A percentile compares a stretch with the other conserved stretches of the same genome.
Conservation (phyloP, 805 yeast genomes). For the Ogataea thermomethanolica region DNA sequence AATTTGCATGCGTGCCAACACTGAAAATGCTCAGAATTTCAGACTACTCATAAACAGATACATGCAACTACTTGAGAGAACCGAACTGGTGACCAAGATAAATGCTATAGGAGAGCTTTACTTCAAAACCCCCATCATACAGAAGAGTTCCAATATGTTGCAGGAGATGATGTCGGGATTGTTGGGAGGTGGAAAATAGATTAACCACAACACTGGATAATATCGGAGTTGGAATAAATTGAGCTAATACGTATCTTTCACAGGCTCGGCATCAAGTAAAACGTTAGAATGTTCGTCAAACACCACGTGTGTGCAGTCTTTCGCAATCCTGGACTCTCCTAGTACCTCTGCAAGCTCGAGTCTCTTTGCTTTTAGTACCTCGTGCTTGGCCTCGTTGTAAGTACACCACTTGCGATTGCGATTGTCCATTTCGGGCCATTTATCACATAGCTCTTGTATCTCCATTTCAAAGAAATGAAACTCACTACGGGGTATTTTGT, state of each 20-base stretch:
- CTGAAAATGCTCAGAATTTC: conserved; percentile 38
- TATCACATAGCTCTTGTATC: conserved; percentile 49
- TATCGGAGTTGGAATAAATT: too few relatives aligned
- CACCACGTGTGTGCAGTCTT: conserved; percentile 30
- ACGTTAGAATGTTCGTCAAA: conserved; percentile 26
- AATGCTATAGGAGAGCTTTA: conserved; percentile 30
- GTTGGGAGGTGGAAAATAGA: conserved; percentile 38
- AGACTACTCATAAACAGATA: conserved; percentile 45
- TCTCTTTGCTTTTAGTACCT: conserved; percentile 53
- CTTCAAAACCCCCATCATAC: conserved; percentile 35
- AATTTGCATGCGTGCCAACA: conserved; percentile 47
- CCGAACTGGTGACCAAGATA: conserved; percentile 22
- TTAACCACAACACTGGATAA: neutral
- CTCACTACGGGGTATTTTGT: conserved; percentile 64
- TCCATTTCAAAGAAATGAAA: conserved; percentile 83
- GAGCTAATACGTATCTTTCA: conserved; percentile 27
- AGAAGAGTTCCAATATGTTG: conserved; percentile 51
- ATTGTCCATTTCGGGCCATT: conserved; percentile 71
- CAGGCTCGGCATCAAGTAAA: conserved; percentile 28
- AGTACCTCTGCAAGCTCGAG: conserved; percentile 67
- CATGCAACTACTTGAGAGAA: conserved; percentile 17
- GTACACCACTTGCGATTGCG: conserved; percentile 76
- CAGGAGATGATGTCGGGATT: conserved; percentile 77
- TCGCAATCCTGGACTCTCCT: conserved; percentile 49
- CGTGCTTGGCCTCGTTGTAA: conserved; percentile 62